Percentiles rank a stretch among this genome's conserved stretches.
phyloP scores from a whole-genome alignment of 257 asterid genomes.

The Solanum chiquidenum region DNA sequence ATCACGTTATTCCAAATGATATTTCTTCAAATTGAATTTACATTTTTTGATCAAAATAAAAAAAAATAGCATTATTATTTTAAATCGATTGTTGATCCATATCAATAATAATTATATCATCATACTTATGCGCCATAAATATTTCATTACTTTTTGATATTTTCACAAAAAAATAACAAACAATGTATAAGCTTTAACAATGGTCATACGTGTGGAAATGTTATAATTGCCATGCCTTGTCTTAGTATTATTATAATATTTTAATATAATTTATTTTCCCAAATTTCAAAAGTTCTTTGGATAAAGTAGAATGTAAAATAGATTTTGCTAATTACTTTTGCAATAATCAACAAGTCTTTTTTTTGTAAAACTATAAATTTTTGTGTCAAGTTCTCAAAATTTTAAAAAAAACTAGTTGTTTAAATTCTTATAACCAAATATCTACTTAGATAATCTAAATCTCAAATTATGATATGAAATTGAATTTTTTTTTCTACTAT shows the following conservation, averaged over 20 bases:
- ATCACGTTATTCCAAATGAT: neutral
- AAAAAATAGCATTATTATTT: neutral
- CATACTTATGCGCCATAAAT: neutral
- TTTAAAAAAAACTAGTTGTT: too few relatives aligned
- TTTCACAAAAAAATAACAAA: neutral
- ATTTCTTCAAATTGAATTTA: neutral
- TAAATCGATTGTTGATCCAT: too few relatives aligned
- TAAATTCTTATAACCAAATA: too few relatives aligned
- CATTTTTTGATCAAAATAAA: neutral
- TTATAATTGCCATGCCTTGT: neutral
- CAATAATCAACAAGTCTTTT: neutral
- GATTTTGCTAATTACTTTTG: neutral
- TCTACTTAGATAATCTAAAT: too few relatives aligned
- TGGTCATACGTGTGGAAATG: neutral
- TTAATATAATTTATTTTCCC: neutral
- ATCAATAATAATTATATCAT: neutral
- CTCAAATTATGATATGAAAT: too few relatives aligned
- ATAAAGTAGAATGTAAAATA: neutral
- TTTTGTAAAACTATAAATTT: neutral
- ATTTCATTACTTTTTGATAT: neutral
- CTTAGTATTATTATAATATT: neutral
- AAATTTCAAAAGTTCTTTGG: neutral
- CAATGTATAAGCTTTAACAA: neutral
- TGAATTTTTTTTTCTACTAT: too few relatives aligned
- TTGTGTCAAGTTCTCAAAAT: too few relatives aligned